Evolutionary conservation across 805 yeast species (phyloP), one percentile per base, ranked within the genome.

Genomic region (Candida pini): DNA sequence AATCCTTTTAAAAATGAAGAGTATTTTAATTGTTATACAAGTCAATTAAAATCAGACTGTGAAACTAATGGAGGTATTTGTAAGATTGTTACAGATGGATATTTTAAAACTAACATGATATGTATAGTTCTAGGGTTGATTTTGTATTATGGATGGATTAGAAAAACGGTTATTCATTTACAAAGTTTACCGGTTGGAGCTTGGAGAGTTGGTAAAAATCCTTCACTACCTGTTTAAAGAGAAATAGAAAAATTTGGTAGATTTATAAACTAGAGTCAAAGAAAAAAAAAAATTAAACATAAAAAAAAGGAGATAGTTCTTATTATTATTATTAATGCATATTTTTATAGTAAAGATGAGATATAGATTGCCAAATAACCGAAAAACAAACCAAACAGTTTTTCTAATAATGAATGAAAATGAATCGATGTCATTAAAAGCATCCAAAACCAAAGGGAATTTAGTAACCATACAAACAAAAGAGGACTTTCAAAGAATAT

Each of bases 361-460:
- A 40, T 36, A 53, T 43, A 42, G 17, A 75, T 68, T 17, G 76
- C 76, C 7, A 67, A 33, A 52, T 71, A 73, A 13, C 87, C 87
- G 59, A 77, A 76, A 4, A 71, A 16, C 28, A 83, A 58, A 1
- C 96, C 96, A 17, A 76, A 72, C 2, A 82, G 38, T 51, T 87
- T 88, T 53, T 89, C 97, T 4, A 61, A 41, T 18, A 83, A 56
- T 0, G 92, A 77, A 59, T 92, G 98, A 71, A 88, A 90, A 52
- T 85, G 82, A 12, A 83, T 68, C 38, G 83, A 71, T 1, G 98
- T 90, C 69, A 85, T 76, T 21, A 89, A 60, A 26, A 89, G 67
- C 92, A 88, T 87, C 76, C 86, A 85, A 68, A 81, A 69, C 94
- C 96, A 89, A 30, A 86, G 52, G 1, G 44, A 37, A 20, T 70